A percentile compares a stretch with the other conserved stretches of the same genome.
Conservation (phyloP, 1,284 basidiomycete genomes). For the Violaceomyces palustris region DNA sequence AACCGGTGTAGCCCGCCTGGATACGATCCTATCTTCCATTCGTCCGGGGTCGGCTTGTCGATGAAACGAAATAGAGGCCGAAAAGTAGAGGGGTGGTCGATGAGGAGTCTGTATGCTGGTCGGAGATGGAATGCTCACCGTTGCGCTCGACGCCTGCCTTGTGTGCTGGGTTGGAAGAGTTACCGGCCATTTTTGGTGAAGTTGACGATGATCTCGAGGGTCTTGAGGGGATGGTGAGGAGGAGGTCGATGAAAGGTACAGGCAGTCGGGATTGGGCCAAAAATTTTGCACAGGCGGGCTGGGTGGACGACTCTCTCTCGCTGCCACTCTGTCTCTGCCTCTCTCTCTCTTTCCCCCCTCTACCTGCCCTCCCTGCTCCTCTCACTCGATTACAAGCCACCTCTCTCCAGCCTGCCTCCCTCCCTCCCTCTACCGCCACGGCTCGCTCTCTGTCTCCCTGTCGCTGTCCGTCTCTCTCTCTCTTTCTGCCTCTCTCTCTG, state of each 20-base stretch:
- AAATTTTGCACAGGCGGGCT: not conserved
- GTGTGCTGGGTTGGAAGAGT: conserved; percentile 51
- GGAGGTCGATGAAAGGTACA: no score
- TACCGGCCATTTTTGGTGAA: conserved; percentile 38
- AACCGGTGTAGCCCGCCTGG: no score
- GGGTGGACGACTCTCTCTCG: not conserved
- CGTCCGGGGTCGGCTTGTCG: no score
- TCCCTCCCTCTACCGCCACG: no score
- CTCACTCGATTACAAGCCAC: no score
- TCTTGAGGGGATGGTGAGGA: conserved; percentile 14
- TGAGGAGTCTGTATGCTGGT: no score
- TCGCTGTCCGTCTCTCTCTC: not conserved
- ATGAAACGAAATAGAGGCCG: not conserved
- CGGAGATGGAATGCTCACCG: no score
- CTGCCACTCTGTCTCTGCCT: not conserved
- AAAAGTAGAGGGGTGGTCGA: conserved; percentile 2
- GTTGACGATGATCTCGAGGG: conserved; percentile 29
- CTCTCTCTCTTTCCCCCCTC: no score
- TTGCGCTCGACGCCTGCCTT: conserved; percentile 47
- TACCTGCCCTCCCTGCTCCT: no score
- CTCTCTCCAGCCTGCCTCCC: no score
- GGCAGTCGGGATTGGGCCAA: no score
- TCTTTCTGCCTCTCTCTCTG: not conserved
- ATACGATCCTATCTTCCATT: no score
- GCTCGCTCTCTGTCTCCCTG: not conserved